A percentile compares a stretch with the other conserved stretches of the same genome.
These are phyloP conservation scores for Solanum neorickii DNA, from an alignment of 257 asterid genomes.

Conservation along the genomic window DNA sequence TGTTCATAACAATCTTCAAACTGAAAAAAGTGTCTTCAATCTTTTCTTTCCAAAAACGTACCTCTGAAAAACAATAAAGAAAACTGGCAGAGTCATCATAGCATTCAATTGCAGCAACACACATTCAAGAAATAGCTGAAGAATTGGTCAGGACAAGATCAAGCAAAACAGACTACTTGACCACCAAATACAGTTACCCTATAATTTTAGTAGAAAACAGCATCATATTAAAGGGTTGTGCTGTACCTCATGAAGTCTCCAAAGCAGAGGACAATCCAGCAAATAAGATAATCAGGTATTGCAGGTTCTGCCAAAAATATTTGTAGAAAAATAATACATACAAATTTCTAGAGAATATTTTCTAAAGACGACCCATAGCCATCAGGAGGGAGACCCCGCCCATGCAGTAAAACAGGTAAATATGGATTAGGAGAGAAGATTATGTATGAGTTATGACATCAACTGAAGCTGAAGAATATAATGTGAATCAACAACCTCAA, in stretches of 20 bases:
- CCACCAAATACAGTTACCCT: background rate
- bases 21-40: background rate
- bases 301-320: background rate
- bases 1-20: background rate
- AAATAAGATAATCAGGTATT: background rate
- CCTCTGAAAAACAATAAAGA: background rate
- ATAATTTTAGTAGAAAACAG: background rate
- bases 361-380: background rate
- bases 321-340: background rate
- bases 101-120: background rate
- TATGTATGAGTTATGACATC: background rate
- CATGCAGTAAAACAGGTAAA: background rate
- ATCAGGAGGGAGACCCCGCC: background rate
- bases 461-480: background rate
- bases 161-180: background rate
- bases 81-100: background rate
- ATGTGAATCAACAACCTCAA: background rate
- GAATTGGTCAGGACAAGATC: background rate
- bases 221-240: background rate
- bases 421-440: background rate
- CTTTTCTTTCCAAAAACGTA: background rate
- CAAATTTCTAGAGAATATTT: background rate
- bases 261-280: background rate
- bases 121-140: background rate
- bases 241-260: background rate